phyloP scores from a whole-genome alignment of 768 basidiomycete genomes.

The Lactarius vividus region DNA sequence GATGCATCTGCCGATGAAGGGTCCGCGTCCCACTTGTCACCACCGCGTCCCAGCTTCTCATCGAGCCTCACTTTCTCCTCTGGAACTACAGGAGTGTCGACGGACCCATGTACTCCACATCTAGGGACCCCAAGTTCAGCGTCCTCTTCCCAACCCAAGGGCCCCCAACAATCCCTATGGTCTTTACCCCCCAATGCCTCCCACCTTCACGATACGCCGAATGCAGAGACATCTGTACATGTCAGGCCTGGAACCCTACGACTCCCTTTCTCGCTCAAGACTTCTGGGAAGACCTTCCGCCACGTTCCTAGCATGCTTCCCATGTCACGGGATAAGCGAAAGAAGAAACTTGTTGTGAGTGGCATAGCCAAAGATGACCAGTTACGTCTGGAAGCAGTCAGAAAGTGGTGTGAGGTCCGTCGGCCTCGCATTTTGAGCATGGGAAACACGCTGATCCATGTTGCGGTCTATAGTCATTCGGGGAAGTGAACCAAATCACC shows the following conservation, averaged over 20 bases:
- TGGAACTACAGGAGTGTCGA: conserved; percentile 27
- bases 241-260: conserved; percentile 34
- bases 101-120: conserved; percentile 28
- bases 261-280: conserved; percentile 35
- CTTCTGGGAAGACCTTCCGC: conserved; percentile 23
- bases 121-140: conserved; percentile 37
- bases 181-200: conserved; percentile 41
- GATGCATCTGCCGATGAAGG: conserved; percentile 32
- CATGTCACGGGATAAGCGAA: conserved; percentile 52
- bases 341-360: conserved; percentile 58
- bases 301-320: conserved; percentile 30
- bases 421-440: conserved; percentile 14
- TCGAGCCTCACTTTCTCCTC: conserved; percentile 28
- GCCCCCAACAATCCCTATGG: conserved; percentile 39
- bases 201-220: conserved; percentile 41
- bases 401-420: conserved; percentile 74
- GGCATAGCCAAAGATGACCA: conserved; percentile 62
- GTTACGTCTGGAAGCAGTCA: conserved; percentile 62
- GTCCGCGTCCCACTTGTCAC: conserved; percentile 36
- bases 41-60: conserved; percentile 30
- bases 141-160: conserved; percentile 38
- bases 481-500: conserved; percentile 68
- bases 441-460: conserved; percentile 23
- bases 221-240: conserved; percentile 27
- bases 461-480: conserved; percentile 42